Percentiles rank a stretch among this genome's conserved stretches.
phyloP scores from a whole-genome alignment of 1,139 yeast genomes.

The Pichiaceae sp. region DNA sequence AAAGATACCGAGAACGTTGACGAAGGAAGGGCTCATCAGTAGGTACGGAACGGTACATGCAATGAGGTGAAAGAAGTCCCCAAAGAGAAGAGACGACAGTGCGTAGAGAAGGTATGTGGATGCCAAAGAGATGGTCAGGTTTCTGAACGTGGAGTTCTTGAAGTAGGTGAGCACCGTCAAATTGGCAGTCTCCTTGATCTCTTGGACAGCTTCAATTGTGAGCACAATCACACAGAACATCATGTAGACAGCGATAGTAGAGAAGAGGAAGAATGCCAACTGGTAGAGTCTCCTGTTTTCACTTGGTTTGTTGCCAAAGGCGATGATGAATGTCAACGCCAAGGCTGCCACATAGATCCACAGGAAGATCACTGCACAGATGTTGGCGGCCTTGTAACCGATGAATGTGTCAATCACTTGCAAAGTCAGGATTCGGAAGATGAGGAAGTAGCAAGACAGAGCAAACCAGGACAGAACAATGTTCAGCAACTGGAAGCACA shows the following conservation, averaged over 20 bases:
- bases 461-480: conserved; percentile 73
- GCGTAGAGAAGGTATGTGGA: conserved; percentile 81
- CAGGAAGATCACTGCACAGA: conserved; percentile 69
- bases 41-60: conserved; percentile 67
- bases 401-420: conserved; percentile 35
- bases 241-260: conserved; percentile 87
- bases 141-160: conserved; percentile 62
- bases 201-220: conserved; percentile 55
- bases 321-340: conserved; percentile 78
- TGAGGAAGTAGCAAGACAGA: conserved; percentile 65
- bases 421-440: conserved; percentile 55
- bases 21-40: conserved; percentile 64
- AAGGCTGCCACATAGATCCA: conserved; percentile 89
- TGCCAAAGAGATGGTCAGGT: conserved; percentile 74
- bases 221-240: conserved; percentile 77
- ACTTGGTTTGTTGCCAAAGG: conserved; percentile 91
- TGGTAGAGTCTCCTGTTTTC: conserved; percentile 80
- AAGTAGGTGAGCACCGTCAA: conserved; percentile 40
- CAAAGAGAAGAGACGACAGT: conserved; percentile 62
- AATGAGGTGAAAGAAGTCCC: conserved; percentile 71
- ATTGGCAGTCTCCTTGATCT: conserved; percentile 32
- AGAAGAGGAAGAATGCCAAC: conserved; percentile 75
- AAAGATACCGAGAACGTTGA: conserved; percentile 70
- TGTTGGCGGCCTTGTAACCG: conserved; percentile 48
- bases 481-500: conserved; percentile 58